phyloP scores from a whole-genome alignment of 2,329 filamentous ascomycete genomes.

The Venturia pyrina region DNA sequence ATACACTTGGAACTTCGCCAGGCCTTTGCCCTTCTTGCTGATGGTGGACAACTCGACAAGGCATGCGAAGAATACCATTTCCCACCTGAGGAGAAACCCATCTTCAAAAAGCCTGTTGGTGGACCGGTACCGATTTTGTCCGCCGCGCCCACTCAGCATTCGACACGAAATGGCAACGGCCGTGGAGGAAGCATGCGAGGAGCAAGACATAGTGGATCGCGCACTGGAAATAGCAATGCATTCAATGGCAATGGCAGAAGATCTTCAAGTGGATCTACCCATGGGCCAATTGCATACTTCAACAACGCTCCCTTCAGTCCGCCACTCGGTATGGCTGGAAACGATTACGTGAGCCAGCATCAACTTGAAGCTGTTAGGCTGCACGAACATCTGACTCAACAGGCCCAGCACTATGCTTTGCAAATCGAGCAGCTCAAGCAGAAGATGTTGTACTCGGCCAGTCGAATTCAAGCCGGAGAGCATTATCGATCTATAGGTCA shows the following conservation, averaged over 20 bases:
- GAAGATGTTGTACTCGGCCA: neutral
- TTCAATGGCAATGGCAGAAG: neutral
- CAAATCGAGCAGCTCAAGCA: slow-evolving; percentile 12
- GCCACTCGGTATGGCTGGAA: neutral
- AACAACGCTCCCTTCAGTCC: neutral
- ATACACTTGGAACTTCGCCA: slow-evolving; percentile 82
- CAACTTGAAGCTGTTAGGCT: slow-evolving; percentile 2
- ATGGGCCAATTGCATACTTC: neutral
- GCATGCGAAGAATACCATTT: slow-evolving; percentile 84
- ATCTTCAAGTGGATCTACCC: slow-evolving; percentile 10
- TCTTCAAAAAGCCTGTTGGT: slow-evolving; percentile 43
- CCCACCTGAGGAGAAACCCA: slow-evolving; percentile 64
- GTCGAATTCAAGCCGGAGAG: slow-evolving; percentile 27
- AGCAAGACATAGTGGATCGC: slow-evolving; percentile 28
- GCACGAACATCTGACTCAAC: slow-evolving; percentile 8
- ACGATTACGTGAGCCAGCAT: slow-evolving; percentile 6
- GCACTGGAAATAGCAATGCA: slow-evolving; percentile 19
- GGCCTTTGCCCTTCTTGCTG: slow-evolving; percentile 73
- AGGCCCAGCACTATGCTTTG: slow-evolving; percentile 10
- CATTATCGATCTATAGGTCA: slow-evolving; percentile 26
- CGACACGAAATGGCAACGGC: slow-evolving; percentile 38
- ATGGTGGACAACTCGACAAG: slow-evolving; percentile 63
- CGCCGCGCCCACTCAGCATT: slow-evolving; percentile 33
- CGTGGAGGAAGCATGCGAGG: slow-evolving; percentile 36
- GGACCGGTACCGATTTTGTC: slow-evolving; percentile 44